Evolutionary conservation across 1,139 yeast genomes (phyloP).

Genomic region (Candida albicans): DNA sequence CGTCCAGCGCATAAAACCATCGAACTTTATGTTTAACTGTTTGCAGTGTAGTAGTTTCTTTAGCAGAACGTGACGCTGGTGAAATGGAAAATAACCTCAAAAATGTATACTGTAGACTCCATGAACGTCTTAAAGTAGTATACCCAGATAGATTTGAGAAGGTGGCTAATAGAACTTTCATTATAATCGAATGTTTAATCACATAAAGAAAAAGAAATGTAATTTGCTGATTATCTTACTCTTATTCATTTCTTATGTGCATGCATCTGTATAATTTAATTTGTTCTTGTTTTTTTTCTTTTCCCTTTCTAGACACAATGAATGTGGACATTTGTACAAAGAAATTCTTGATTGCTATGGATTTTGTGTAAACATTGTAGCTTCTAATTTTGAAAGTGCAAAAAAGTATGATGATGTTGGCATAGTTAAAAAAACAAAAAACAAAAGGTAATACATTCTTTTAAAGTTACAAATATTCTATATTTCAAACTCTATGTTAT

Average conservation of each 20-base stretch:
- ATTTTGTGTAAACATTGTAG: background rate
- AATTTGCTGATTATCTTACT: too few species aligned
- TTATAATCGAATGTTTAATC: background rate
- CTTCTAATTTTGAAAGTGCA: background rate
- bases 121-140: background rate
- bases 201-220: background rate
- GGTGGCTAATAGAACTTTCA: background rate
- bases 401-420: too few species aligned
- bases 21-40: slow-evolving; percentile 20
- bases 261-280: too few species aligned
- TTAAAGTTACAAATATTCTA: background rate
- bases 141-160: background rate
- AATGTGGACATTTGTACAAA: too few species aligned
- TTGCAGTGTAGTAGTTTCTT: background rate
- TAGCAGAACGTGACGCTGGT: background rate
- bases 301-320: too few species aligned
- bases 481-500: slow-evolving; percentile 26
- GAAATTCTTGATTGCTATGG: background rate
- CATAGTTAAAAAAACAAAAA: too few species aligned
- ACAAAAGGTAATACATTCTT: background rate
- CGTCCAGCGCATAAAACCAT: slow-evolving; percentile 86
- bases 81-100: background rate
- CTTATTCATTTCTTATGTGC: too few species aligned
- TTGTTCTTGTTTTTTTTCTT: too few species aligned
- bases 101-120: background rate